Evolutionary conservation across 495 filamentous ascomycete genomes (phyloP).

Genomic region (Evansstolkia leycettana): DNA sequence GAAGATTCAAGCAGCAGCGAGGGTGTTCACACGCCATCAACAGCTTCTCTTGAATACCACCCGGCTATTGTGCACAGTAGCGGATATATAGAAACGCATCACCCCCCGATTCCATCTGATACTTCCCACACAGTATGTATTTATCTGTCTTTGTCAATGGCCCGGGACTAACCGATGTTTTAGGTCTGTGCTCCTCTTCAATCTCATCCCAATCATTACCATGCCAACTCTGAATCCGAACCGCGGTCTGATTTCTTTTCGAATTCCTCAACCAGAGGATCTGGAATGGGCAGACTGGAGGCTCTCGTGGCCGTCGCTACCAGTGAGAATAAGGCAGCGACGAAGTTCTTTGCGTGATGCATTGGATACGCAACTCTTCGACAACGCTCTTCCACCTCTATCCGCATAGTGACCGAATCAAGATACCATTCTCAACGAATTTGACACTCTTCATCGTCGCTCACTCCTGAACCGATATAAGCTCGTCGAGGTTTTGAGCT

Average conservation of each 20-base stretch:
- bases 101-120: conserved; percentile 30
- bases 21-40: conserved; percentile 52
- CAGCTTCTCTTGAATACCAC: conserved; percentile 48
- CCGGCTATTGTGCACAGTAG: conserved; percentile 54
- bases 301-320: conserved; percentile 85
- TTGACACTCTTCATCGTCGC: background rate
- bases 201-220: conserved; percentile 24
- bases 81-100: conserved; percentile 44
- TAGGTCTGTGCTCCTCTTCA: conserved; percentile 28
- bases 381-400: background rate
- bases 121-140: conserved; percentile 30
- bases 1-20: conserved; percentile 65
- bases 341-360: conserved; percentile 25
- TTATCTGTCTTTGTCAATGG: background rate
- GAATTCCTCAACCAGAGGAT: conserved; percentile 17
- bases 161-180: conserved; percentile 9
- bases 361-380: too few relatives aligned
- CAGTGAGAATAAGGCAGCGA: conserved; percentile 55
- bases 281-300: conserved; percentile 60
- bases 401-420: background rate
- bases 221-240: conserved; percentile 18
- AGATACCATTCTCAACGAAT: background rate
- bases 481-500: too few relatives aligned
- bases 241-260: conserved; percentile 20
- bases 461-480: too few relatives aligned